phyloP scores from a whole-genome alignment of 345 rosid species.

The Durio zibethinus region DNA sequence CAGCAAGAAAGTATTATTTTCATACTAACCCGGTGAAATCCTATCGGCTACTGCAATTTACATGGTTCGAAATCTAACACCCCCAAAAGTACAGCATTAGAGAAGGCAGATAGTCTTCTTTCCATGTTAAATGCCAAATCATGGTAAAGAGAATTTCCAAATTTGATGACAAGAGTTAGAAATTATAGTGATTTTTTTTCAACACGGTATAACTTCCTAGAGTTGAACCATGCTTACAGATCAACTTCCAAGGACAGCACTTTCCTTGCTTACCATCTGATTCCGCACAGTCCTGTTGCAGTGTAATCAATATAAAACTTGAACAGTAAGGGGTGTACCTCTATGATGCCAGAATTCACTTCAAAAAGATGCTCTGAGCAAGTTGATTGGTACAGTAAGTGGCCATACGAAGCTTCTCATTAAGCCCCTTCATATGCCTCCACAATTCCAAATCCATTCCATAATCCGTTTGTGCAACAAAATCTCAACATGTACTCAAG shows the following conservation, averaged over 20 bases:
- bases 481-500: not conserved
- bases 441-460: not conserved
- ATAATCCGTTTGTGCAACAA: not conserved
- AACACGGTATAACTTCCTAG: not conserved
- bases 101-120: not conserved
- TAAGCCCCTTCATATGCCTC: not conserved
- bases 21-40: not conserved
- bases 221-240: not conserved
- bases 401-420: not conserved
- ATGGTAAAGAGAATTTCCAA: not conserved
- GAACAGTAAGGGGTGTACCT: not conserved
- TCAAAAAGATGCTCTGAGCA: not conserved
- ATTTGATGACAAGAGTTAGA: not conserved
- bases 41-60: not conserved
- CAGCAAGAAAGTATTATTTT: not conserved
- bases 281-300: not conserved
- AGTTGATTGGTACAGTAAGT: not conserved
- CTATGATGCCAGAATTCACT: conserved; percentile 1
- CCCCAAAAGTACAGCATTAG: not conserved
- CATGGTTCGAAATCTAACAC: not conserved
- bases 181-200: not conserved
- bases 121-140: not conserved
- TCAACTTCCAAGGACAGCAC: not conserved
- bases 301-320: not conserved
- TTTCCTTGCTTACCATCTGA: not conserved